Percentiles rank a stretch among this genome's conserved stretches.
phyloP scores from a whole-genome alignment of 225 moss, liverwort and hornwort species.

The Asterella californica region DNA sequence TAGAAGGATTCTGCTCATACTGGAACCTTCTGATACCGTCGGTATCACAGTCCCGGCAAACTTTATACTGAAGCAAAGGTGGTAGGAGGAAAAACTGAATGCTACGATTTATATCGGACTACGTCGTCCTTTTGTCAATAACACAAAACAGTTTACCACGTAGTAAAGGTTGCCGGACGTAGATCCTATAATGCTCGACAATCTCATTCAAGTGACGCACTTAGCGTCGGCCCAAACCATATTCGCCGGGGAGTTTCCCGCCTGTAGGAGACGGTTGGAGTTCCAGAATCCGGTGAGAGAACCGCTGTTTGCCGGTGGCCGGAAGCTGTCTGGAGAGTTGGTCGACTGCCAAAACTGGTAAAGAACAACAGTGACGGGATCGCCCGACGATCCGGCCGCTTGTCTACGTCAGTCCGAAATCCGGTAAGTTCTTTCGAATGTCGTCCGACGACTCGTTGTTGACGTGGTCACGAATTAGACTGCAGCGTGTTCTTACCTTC shows the following conservation, averaged over 20 bases:
- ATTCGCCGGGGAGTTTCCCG: constrained; percentile 1
- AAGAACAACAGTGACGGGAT: not conserved
- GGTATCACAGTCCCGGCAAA: not conserved
- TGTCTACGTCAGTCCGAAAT: not conserved
- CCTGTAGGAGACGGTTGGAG: not conserved
- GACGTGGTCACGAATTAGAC: too few species aligned
- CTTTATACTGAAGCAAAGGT: not conserved
- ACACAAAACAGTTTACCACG: not conserved
- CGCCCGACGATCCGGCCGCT: not conserved
- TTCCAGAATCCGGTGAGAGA: not conserved
- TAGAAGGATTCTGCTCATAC: not conserved
- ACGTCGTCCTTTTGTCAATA: not conserved
- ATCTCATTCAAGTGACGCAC: not conserved
- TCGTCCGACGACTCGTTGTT: too few species aligned
- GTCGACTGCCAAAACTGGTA: not conserved
- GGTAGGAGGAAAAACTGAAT: not conserved
- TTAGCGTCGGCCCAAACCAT: not conserved
- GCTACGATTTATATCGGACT: not conserved
- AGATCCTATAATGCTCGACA: not conserved
- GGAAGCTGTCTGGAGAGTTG: not conserved
- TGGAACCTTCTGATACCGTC: not conserved
- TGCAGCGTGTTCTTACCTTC: too few species aligned
- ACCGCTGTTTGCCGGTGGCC: not conserved
- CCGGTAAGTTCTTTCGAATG: not conserved
- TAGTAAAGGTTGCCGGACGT: not conserved